Evolutionary conservation across 768 basidiomycete genomes (phyloP).

Genomic region (Termitomyces sp.): DNA sequence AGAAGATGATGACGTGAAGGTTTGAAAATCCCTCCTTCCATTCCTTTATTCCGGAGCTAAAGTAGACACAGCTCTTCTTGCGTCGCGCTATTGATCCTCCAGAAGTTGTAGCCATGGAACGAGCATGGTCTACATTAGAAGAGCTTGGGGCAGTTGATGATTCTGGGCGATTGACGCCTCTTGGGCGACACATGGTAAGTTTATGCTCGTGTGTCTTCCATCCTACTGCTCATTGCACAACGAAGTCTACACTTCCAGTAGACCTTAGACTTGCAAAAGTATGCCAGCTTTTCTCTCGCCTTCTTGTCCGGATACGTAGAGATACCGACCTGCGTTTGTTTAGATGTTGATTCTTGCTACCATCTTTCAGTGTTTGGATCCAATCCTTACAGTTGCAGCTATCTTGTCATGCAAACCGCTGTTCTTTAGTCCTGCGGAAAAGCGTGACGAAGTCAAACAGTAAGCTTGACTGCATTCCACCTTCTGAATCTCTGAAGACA

Average conservation of each 20-base stretch:
- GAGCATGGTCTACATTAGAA: slow-evolving; percentile 65
- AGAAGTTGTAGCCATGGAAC: slow-evolving; percentile 64
- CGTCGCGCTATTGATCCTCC: slow-evolving; percentile 82
- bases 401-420: slow-evolving; percentile 83
- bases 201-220: not conserved
- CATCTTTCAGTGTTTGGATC: slow-evolving; percentile 79
- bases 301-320: not conserved
- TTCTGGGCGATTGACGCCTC: slow-evolving; percentile 62
- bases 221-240: not conserved
- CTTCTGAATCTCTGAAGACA: not conserved
- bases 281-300: not conserved
- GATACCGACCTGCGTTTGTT: not conserved
- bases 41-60: not conserved
- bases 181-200: slow-evolving; percentile 74
- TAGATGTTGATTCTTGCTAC: slow-evolving; percentile 86
- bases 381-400: slow-evolving; percentile 77
- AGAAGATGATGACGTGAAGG: slow-evolving; percentile 75
- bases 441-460: slow-evolving; percentile 74
- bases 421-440: slow-evolving; percentile 77
- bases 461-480: slow-evolving; percentile 24
- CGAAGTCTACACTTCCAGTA: slow-evolving; percentile 76
- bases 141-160: slow-evolving; percentile 75
- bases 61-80: slow-evolving; percentile 47
- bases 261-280: slow-evolving; percentile 88
- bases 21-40: slow-evolving; percentile 21